Conservation (phyloP, 305 asterid species). For the Solanum hybrid region DNA sequence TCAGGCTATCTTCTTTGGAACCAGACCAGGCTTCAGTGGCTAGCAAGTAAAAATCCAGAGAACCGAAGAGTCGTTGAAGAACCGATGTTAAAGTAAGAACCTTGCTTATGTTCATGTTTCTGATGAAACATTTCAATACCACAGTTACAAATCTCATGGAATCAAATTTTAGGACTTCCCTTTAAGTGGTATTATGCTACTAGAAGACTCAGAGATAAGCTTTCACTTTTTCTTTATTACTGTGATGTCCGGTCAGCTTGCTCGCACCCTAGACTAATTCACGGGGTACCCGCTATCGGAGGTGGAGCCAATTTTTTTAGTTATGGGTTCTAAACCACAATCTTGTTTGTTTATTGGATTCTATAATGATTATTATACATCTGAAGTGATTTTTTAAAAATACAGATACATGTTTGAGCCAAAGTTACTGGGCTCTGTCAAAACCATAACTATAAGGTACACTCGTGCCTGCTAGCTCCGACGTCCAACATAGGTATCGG, state of each 20-base stretch:
- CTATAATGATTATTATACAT: neutral
- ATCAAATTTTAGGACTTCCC: neutral
- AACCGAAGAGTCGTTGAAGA: conserved; percentile 28
- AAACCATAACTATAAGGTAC: neutral
- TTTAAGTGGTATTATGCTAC: neutral
- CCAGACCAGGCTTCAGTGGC: conserved; percentile 62
- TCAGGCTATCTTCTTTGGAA: conserved; percentile 56
- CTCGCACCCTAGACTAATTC: neutral
- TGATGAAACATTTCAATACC: neutral
- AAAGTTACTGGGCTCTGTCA: neutral
- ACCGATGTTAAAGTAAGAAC: conserved; percentile 24
- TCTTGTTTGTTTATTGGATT: neutral
- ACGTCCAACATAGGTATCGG: neutral
- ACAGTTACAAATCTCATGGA: neutral
- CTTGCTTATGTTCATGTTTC: neutral
- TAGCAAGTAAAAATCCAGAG: conserved; percentile 27
- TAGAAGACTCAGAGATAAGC: neutral
- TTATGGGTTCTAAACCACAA: neutral
- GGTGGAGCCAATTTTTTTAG: neutral
- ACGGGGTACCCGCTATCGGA: neutral
- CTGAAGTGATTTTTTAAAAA: neutral
- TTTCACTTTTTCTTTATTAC: neutral
- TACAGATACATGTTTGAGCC: neutral
- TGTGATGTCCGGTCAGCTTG: neutral
- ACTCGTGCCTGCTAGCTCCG: neutral